phyloP scores from a whole-genome alignment of 495 filamentous ascomycete genomes.

The Xylaria castorea region DNA sequence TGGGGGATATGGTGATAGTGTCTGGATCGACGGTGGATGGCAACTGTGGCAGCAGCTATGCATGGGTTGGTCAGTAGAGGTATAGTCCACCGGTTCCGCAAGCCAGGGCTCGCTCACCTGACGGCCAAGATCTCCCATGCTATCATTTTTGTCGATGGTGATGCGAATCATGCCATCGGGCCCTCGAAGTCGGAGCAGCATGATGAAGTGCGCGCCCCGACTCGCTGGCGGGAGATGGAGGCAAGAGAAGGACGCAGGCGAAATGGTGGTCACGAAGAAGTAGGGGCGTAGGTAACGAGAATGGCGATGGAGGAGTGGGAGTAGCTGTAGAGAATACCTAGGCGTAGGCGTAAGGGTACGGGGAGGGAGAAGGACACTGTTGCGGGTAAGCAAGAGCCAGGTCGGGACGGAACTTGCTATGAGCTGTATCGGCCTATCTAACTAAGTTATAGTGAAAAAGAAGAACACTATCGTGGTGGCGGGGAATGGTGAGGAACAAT shows the following conservation, averaged over 20 bases:
- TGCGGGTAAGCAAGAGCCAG: neutral
- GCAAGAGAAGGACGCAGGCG: neutral
- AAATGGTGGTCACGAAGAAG: neutral
- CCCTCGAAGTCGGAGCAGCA: conserved; percentile 73
- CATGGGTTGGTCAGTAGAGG: conserved; percentile 2
- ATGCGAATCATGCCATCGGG: conserved; percentile 76
- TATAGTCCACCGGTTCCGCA: neutral
- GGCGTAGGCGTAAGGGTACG: no score
- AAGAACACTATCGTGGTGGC: neutral
- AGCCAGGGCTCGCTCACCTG: conserved; percentile 49
- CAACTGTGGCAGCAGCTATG: conserved; percentile 53
- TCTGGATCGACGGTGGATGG: conserved; percentile 69
- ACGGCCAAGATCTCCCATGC: conserved; percentile 58
- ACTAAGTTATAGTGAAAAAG: neutral
- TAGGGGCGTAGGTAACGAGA: no score
- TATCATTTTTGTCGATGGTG: conserved; percentile 63
- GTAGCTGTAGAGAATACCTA: neutral
- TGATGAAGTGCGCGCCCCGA: conserved; percentile 38
- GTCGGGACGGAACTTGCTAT: neutral
- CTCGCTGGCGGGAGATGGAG: neutral
- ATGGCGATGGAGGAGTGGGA: neutral
- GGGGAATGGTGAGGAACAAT: neutral
- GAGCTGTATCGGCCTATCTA: neutral
- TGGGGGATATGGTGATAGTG: conserved; percentile 81
- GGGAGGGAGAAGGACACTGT: no score